Conservation (phyloP, 2,329 filamentous ascomycete genomes). For the Raffaelea albimanens region DNA sequence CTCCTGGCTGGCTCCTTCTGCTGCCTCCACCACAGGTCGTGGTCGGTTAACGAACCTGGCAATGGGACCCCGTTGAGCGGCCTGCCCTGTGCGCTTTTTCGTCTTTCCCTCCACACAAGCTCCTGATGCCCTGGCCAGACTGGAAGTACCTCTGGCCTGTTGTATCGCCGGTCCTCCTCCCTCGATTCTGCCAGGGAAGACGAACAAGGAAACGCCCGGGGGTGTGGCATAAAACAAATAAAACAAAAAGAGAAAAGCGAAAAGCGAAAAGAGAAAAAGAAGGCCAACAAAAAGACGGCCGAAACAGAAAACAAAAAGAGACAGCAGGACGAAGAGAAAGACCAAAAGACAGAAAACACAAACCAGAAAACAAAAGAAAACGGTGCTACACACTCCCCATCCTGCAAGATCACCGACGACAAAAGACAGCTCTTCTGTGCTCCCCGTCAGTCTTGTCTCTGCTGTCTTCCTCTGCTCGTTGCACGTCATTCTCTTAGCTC, state of each 20-base stretch:
- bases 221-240: background rate
- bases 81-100: no score
- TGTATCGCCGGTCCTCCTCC: no score
- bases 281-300: no score
- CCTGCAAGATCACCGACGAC: background rate
- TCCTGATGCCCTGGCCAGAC: no score
- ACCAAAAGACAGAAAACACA: background rate
- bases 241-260: background rate
- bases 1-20: no score
- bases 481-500: background rate
- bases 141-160: no score
- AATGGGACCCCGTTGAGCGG: no score
- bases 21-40: no score
- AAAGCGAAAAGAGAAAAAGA: background rate
- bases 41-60: no score
- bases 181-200: no score
- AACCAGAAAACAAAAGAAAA: background rate
- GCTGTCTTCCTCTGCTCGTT: conserved; percentile 1
- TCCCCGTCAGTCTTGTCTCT: background rate
- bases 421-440: background rate
- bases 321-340: background rate
- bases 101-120: no score
- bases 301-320: background rate
- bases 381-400: background rate
- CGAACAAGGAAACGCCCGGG: background rate